Evolutionary conservation across 2,329 filamentous ascomycete species (phyloP).

Genomic region (Sordariomycetes sp.): DNA sequence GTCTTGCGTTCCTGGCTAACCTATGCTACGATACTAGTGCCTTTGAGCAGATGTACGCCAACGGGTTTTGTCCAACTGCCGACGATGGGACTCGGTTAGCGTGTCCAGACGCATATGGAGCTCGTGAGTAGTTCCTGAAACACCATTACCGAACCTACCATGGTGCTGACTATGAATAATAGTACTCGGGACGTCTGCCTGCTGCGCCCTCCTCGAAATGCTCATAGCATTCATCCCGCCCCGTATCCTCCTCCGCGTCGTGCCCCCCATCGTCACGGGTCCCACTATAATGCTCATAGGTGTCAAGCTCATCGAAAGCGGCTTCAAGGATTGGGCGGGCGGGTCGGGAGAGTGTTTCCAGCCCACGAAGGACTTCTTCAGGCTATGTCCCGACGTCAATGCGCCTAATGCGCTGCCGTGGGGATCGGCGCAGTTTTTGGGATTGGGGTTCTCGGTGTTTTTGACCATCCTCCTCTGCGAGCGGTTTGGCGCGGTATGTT

Average conservation of each 20-base stretch:
- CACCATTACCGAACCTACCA: neutral
- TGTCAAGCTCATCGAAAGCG: slow-evolving; percentile 55
- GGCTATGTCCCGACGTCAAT: slow-evolving; percentile 49
- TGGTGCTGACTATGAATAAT: neutral
- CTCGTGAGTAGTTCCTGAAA: slow-evolving; percentile 10
- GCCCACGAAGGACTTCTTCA: slow-evolving; percentile 40
- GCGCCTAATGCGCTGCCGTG: slow-evolving; percentile 63
- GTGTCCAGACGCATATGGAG: slow-evolving; percentile 64
- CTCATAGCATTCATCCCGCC: slow-evolving; percentile 63
- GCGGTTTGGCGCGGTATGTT: slow-evolving; percentile 49
- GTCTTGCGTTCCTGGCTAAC: neutral
- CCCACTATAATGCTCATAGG: slow-evolving; percentile 61
- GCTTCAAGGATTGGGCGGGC: slow-evolving; percentile 68
- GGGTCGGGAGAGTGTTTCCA: slow-evolving; percentile 46
- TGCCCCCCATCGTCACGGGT: slow-evolving; percentile 65
- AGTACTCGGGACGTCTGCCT: slow-evolving; percentile 54
- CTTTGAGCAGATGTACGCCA: slow-evolving; percentile 64
- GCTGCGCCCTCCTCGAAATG: slow-evolving; percentile 57
- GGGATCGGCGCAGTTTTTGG: slow-evolving; percentile 69
- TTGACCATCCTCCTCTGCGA: slow-evolving; percentile 69
- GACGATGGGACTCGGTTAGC: slow-evolving; percentile 52
- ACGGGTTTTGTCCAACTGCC: slow-evolving; percentile 50
- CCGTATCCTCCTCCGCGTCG: slow-evolving; percentile 53
- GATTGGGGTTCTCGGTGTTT: slow-evolving; percentile 69
- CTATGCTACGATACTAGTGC: slow-evolving; percentile 19